phyloP scores from a whole-genome alignment of 257 asterid species.

The Linderniella brevidens region DNA sequence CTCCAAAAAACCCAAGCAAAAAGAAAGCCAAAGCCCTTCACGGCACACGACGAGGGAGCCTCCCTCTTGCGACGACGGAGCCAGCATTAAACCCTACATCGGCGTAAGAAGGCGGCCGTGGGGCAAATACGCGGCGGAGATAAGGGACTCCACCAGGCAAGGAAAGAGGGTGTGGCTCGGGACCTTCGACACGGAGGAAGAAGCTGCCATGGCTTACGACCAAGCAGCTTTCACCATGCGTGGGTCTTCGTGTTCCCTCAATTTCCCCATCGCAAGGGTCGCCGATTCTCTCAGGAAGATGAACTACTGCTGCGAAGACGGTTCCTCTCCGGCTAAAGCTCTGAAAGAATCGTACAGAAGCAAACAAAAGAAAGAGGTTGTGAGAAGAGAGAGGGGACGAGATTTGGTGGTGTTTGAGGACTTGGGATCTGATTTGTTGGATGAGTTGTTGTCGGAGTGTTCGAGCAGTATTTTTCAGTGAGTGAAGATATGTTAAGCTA shows the following conservation, averaged over 20 bases:
- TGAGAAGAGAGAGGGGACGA: background rate
- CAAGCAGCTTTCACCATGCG: conserved; percentile 2
- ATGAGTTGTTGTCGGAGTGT: background rate
- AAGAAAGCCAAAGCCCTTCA: too few species aligned
- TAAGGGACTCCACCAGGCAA: background rate
- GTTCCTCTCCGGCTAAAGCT: conserved; percentile 1
- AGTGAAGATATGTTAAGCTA: too few species aligned
- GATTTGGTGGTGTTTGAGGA: conserved; percentile 4
- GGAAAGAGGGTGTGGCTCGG: conserved; percentile 1
- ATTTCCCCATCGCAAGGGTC: background rate
- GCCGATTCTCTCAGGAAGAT: background rate
- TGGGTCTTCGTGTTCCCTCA: background rate
- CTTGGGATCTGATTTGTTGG: conserved; percentile 5
- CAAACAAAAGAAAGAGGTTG: too few species aligned
- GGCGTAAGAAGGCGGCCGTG: conserved; percentile 1
- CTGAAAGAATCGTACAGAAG: background rate
- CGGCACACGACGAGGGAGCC: too few species aligned
- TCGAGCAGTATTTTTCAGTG: too few species aligned
- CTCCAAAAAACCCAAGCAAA: too few species aligned
- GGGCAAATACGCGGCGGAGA: conserved; percentile 3
- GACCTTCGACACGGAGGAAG: conserved; percentile 1
- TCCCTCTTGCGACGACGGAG: too few species aligned
- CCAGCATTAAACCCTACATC: too few species aligned
- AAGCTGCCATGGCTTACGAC: conserved; percentile 2
- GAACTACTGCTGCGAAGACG: background rate